Base-by-base conservation (phyloP, 2,329 filamentous ascomycete species). In the Beauveria varroae region DNA sequence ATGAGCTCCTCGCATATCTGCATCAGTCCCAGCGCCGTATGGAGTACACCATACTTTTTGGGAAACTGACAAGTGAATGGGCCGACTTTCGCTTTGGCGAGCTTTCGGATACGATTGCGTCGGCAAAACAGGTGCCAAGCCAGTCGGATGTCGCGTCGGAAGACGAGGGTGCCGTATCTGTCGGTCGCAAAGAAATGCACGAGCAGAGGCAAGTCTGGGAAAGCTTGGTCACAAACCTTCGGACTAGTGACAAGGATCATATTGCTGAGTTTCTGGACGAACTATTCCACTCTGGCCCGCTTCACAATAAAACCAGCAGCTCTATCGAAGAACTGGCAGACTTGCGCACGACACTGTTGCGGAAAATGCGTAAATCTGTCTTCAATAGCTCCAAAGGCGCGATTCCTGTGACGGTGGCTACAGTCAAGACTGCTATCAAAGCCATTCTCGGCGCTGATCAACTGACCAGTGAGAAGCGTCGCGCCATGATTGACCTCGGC, bases 171-270 rank as follows among this genome's bases (percentile, higher is more conserved):
- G 80, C 81, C 61, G 78, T 83, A 53, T 67, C 73, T 6, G 73
- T 84, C 14, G 82, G 81, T 2, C 74, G 79, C 18, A 75, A 78
- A 44, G 81, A 83, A 65, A 81, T 82, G 74, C 78, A 81, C 60
- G 74, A 81, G 60, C 77, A 81, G 64, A 76, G 82, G 22, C 73
- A 75, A 1, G 74, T 72, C 14, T 86, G 84, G 81, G 84, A 87
- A 67, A 68, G 73, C 1, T 72, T 79, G 58, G 81, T 84, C n/a
- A 86, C 87, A 67, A 73, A 73, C 3, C 69, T 76, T 5, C 74
- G 74, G 30, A 67, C 79, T 18, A 78, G 78, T 3, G 76, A 86
- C 64, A 68, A 70, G 9, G 65, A 63, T 3, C 74, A 72, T 10
- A 81, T 87, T 61, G 70, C 73, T 3, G 63, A 68, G 8, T 86